phyloP scores from a whole-genome alignment of 2,329 filamentous ascomycete species.

The Cytospora piceicola region DNA sequence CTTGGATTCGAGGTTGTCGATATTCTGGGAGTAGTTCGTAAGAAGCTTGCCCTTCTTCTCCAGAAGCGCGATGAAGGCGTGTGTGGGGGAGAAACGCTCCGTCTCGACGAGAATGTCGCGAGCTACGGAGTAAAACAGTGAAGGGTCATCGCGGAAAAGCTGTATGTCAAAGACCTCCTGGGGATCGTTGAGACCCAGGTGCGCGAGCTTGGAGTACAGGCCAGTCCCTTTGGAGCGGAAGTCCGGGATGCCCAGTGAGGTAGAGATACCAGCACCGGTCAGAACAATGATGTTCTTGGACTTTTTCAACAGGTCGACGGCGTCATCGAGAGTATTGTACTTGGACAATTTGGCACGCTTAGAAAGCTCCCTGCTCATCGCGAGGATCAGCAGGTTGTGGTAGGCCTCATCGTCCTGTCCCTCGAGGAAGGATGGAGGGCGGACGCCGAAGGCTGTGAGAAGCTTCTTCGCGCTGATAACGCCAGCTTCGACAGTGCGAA shows the following conservation, averaged over 20 bases:
- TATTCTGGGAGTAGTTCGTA: slow-evolving; percentile 98
- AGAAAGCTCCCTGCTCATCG: slow-evolving; percentile 77
- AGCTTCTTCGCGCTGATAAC: slow-evolving; percentile 79
- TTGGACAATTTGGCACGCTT: slow-evolving; percentile 78
- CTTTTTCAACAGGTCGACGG: slow-evolving; percentile 73
- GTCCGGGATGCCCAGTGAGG: slow-evolving; percentile 93
- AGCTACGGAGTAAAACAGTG: slow-evolving; percentile 88
- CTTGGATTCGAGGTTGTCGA: slow-evolving; percentile 90
- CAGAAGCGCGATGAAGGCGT: slow-evolving; percentile 88
- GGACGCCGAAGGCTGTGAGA: slow-evolving; percentile 82
- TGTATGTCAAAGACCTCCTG: slow-evolving; percentile 95
- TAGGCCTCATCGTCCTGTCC: slow-evolving; percentile 74
- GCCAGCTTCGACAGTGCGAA: slow-evolving; percentile 69
- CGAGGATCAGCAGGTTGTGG: slow-evolving; percentile 74
- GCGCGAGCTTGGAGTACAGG: slow-evolving; percentile 82
- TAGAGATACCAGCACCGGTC: slow-evolving; percentile 95
- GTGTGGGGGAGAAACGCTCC: slow-evolving; percentile 84
- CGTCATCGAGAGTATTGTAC: slow-evolving; percentile 88
- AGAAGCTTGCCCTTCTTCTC: slow-evolving; percentile 87
- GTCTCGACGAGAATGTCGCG: slow-evolving; percentile 85
- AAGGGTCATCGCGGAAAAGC: slow-evolving; percentile 83
- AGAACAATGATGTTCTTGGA: slow-evolving; percentile 88
- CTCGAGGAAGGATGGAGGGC: slow-evolving; percentile 73
- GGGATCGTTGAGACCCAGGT: slow-evolving; percentile 78
- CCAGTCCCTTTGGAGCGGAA: slow-evolving; percentile 93